Base-by-base conservation (phyloP, 1,139 yeast genomes). In the Suhomyces ambrosiae region DNA sequence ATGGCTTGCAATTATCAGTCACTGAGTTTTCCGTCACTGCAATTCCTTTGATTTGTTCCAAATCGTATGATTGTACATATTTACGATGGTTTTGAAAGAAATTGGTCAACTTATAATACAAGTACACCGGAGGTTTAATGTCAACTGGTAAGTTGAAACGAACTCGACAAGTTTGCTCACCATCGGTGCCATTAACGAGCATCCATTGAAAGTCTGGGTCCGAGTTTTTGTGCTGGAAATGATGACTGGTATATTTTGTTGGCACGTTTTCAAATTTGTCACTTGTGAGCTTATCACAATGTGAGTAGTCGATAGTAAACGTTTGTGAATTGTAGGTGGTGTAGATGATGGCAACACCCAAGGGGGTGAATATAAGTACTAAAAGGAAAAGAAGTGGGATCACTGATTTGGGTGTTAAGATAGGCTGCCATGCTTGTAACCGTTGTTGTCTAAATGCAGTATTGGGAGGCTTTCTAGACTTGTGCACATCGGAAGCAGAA, bases 341-440 rank as follows among this genome's bases (percentile, higher is more conserved):
- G 40, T 73, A 68, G 17, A 83, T 56, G 34, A 85, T 71, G 8
- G 84, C 90, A 16, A 83, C 74, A 1, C 94, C 94, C 39, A 85
- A 70, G 0, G 92, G 92, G 1, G 85, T 81, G 60, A 83, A 83
- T 11, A 85, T 71, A n/a, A 82, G 62, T 0, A 86, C 84, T 22
- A 81, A 57, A 18, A 83, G 45, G 14, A 83, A 64, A 26, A 85
- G 62, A 21, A 84, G 61, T 3, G 92, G 92, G 16, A 85, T 69
- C 37, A 84, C 89, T n/a, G 85, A 75, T 48, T 77, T 80, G 3
- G 92, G 90, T 1, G 89, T 81, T 40, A 85, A 69, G 32, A 84
- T 82, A 0, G 92, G 92, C 60, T 85, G 92, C 92, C 92, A 85
- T 41, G 92, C 84, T 54, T 83, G 82, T 38, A 71, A 58, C 42